Percentiles rank a stretch among this genome's conserved stretches.
phyloP scores from a whole-genome alignment of 176 grass and related monocot genomes.

The Alloteropsis semialata region DNA sequence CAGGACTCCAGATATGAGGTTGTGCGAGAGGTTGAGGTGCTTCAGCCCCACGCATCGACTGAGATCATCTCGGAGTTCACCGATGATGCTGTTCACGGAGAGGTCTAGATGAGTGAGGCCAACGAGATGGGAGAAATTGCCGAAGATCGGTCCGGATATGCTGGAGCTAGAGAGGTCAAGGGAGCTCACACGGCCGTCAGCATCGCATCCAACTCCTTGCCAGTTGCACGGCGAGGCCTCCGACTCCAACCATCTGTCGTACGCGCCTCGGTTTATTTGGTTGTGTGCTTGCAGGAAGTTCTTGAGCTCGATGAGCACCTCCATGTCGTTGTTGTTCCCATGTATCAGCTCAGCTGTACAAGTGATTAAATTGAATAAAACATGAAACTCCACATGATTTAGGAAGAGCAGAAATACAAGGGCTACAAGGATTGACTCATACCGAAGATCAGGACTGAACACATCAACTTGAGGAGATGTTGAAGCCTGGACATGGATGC shows the following conservation, averaged over 20 bases:
- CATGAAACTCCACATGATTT: not conserved
- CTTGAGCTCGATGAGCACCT: constrained; percentile 47
- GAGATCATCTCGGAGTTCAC: constrained; percentile 35
- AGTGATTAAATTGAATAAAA: not conserved
- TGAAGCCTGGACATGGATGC: constrained; percentile 10
- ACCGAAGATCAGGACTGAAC: not conserved
- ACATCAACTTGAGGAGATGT: not conserved
- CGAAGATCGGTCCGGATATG: constrained; percentile 46
- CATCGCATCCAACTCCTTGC: constrained; percentile 44
- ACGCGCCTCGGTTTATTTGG: constrained; percentile 31
- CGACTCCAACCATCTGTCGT: constrained; percentile 30
- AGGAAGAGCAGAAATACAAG: not conserved
- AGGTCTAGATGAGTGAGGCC: constrained; percentile 43
- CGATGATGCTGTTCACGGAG: constrained; percentile 46
- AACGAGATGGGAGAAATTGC: constrained; percentile 37
- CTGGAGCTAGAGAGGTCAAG: constrained; percentile 45
- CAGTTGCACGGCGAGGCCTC: constrained; percentile 38
- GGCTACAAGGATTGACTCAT: not conserved
- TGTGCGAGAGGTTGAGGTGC: constrained; percentile 54
- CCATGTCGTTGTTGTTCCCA: constrained; percentile 8
- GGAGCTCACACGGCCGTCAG: not conserved
- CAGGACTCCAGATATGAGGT: constrained; percentile 34
- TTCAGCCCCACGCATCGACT: constrained; percentile 32
- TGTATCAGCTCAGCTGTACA: not conserved
- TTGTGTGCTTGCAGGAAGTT: constrained; percentile 35